A percentile compares a stretch with the other conserved stretches of the same genome.
These are phyloP conservation scores for Fusarium torulosum DNA, from an alignment of 2,329 filamentous ascomycete species.

Conservation along the genomic window DNA sequence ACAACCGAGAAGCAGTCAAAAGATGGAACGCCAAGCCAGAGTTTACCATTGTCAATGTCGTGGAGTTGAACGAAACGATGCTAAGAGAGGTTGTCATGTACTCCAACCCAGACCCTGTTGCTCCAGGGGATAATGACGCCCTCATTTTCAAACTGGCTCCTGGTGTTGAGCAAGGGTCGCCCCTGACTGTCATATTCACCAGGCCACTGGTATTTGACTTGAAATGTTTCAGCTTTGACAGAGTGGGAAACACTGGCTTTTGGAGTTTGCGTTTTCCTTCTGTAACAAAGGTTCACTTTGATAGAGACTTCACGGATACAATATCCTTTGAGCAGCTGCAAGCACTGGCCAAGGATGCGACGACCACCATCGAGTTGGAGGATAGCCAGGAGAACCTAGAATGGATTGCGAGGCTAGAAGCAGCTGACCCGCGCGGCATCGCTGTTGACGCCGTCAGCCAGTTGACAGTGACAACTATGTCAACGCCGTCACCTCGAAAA, in stretches of 20 bases:
- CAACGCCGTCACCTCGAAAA: constrained; percentile 52
- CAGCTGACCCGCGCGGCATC: constrained; percentile 61
- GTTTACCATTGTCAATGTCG: constrained; percentile 75
- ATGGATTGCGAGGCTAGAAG: constrained; percentile 73
- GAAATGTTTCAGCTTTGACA: constrained; percentile 83
- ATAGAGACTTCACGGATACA: constrained; percentile 77
- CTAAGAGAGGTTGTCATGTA: constrained; percentile 64
- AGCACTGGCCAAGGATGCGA: constrained; percentile 70
- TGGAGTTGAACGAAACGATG: constrained; percentile 66
- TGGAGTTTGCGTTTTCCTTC: constrained; percentile 82
- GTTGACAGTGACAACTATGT: constrained; percentile 56
- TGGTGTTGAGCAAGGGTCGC: constrained; percentile 57
- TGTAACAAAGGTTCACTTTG: constrained; percentile 81
- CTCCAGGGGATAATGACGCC: constrained; percentile 53
- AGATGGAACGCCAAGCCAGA: constrained; percentile 64
- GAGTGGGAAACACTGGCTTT: constrained; percentile 74
- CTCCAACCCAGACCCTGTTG: constrained; percentile 60
- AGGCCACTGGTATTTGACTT: constrained; percentile 83
- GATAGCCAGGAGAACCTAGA: constrained; percentile 70
- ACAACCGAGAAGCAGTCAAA: constrained; percentile 72
- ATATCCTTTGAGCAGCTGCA: constrained; percentile 79
- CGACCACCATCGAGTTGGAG: constrained; percentile 61
- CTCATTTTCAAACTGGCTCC: constrained; percentile 63
- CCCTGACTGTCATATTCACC: constrained; percentile 70
- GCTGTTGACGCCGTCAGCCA: constrained; percentile 61